Evolutionary conservation across 2,329 filamentous ascomycete genomes (phyloP), one percentile per base, ranked within the genome.

Genomic region (Alternaria solani): DNA sequence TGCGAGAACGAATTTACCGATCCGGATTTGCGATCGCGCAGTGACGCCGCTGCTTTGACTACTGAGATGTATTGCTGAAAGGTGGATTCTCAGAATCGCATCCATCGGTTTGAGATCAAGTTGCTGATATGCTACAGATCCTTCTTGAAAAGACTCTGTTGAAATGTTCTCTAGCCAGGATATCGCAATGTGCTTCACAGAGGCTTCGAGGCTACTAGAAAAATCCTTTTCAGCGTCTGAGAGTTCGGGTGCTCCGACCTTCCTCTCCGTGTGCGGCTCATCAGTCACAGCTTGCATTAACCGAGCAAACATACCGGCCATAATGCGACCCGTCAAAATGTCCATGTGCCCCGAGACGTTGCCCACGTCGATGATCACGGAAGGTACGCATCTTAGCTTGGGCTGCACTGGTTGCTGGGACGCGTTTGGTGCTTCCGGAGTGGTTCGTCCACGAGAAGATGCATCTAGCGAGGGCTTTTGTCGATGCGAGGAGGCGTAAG

Each of bases 1-100:
- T 3, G 82, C 81, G 42, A 87, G 74, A 0, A 72, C 67, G 54
- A 86, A 81, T 51, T 81, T 83, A 3, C 79, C 76, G 25, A 81
- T 69, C 7, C 67, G 64, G 7, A 78, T 36, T 56, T 75, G 77
- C 4, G 68, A 58, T 28, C 64, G 67, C 11, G 53, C 51, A 9
- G 68, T 67, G 7, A 63, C 39, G 18, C 26, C 30, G 5, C 59
- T 61, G 18, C 11, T 69, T 34, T 69, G 71, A 36, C 63, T 73
- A 30, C 60, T 68, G 32, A 76, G 46, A 14, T 73, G 63, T 14
- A 78, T 43, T 16, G 56, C 57, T 5, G 70, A 65, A n/a, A 75
- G 54, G 36, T 57, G 63, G 9, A 73, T 46, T 32, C 67, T 69
- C 7, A 78, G 39, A 38, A 78, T 73, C n/a, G 74, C 70, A 39